These are phyloP conservation scores for Linaria vulgaris DNA, from an alignment of 257 asterid species.

Conservation along the genomic window DNA sequence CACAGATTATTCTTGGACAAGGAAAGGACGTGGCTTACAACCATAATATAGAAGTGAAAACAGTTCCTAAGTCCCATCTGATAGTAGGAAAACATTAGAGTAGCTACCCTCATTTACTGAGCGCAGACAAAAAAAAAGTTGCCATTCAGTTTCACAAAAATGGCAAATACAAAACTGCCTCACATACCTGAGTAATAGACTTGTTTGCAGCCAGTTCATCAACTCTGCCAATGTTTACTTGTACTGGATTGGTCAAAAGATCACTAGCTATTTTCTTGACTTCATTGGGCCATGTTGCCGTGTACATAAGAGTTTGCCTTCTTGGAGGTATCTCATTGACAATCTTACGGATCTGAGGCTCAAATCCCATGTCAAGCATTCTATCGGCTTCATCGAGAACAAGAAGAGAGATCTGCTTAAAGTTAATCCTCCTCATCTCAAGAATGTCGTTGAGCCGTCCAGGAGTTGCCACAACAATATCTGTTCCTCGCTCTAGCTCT, in stretches of 20 bases:
- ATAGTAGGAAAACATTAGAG: constrained; percentile 4
- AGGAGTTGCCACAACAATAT: constrained; percentile 95
- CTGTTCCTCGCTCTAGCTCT: constrained; percentile 91
- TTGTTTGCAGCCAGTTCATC: constrained; percentile 94
- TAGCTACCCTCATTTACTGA: not conserved
- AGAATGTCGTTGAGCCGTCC: constrained; percentile 98
- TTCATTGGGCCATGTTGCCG: constrained; percentile 99
- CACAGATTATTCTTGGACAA: not conserved
- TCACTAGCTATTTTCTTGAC: constrained; percentile 88
- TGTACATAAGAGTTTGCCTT: constrained; percentile 98
- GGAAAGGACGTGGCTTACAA: not conserved
- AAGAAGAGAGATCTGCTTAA: constrained; percentile 87
- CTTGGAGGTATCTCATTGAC: constrained; percentile 92
- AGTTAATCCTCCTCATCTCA: constrained; percentile 89
- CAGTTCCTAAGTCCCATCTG: not conserved
- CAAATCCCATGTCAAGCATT: constrained; percentile 99
- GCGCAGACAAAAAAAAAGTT: not conserved
- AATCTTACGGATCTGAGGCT: constrained; percentile 95
- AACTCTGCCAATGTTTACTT: constrained; percentile 92
- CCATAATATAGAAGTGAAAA: not conserved
- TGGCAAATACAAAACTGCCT: not conserved
- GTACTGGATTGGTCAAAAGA: constrained; percentile 84
- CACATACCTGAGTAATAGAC: constrained; percentile 82
- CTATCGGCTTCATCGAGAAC: constrained; percentile 99
- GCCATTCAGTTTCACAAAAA: constrained; percentile 16